These are phyloP conservation scores for Scleroderma citrinum DNA, from an alignment of 768 basidiomycete species.

Conservation along the genomic window DNA sequence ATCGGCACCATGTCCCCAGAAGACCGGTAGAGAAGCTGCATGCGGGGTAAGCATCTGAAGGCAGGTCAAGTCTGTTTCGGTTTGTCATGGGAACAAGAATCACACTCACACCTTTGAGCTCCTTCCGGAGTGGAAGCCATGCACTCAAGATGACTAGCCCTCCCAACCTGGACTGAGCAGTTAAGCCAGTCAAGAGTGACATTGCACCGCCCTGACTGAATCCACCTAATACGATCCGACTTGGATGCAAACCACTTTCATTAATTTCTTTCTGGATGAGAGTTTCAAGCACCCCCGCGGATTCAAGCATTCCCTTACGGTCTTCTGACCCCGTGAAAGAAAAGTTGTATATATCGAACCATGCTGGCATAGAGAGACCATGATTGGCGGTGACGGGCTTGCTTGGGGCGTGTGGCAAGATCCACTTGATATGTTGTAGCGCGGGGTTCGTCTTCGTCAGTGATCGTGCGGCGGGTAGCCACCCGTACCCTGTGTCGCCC, in stretches of 20 bases:
- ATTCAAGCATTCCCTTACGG: slow-evolving; percentile 37
- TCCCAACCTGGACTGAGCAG: slow-evolving; percentile 36
- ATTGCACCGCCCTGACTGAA: slow-evolving; percentile 46
- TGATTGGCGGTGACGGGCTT: slow-evolving; percentile 12
- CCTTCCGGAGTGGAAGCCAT: slow-evolving; percentile 39
- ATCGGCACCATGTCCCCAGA: slow-evolving; percentile 19
- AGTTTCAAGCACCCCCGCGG: slow-evolving; percentile 30
- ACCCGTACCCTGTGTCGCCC: background rate
- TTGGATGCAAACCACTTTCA: slow-evolving; percentile 35
- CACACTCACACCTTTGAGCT: slow-evolving; percentile 32
- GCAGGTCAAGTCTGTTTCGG: background rate
- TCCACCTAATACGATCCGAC: slow-evolving; percentile 43
- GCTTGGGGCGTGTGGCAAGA: slow-evolving; percentile 43
- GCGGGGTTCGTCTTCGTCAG: slow-evolving; percentile 47
- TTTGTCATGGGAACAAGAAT: background rate
- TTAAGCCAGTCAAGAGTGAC: slow-evolving; percentile 39
- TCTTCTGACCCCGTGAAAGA: slow-evolving; percentile 23
- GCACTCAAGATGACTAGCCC: slow-evolving; percentile 38
- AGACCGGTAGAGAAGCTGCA: slow-evolving; percentile 9
- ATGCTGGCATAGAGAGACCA: slow-evolving; percentile 1
- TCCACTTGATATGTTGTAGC: slow-evolving; percentile 38
- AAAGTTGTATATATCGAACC: slow-evolving; percentile 15
- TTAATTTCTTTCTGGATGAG: slow-evolving; percentile 37
- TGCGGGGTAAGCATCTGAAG: slow-evolving; percentile 41
- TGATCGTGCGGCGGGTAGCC: slow-evolving; percentile 13